phyloP scores from a whole-genome alignment of 495 filamentous ascomycete genomes.

The Aspergillus biplanus region DNA sequence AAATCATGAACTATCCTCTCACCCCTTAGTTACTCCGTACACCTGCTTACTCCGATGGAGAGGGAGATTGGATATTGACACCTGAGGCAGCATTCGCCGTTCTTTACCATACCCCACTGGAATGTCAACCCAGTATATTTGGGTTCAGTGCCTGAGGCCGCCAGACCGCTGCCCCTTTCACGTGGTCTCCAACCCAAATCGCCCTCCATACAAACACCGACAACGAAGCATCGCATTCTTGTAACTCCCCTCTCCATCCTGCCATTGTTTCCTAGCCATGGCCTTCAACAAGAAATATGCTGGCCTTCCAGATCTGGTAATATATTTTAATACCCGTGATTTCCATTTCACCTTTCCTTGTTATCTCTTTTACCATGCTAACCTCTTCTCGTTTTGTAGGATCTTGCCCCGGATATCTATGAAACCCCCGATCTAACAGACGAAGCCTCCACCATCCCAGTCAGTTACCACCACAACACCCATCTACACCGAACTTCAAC shows the following conservation, averaged over 20 bases:
- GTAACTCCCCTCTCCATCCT: slow-evolving; percentile 2
- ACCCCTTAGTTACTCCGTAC: not conserved
- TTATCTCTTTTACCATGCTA: not conserved
- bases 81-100: not conserved
- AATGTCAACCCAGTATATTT: not conserved
- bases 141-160: slow-evolving; percentile 13
- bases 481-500: no score
- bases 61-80: not conserved
- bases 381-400: slow-evolving; percentile 52
- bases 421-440: slow-evolving; percentile 91
- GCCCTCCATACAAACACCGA: not conserved
- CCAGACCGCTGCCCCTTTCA: slow-evolving; percentile 20
- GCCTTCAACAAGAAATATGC: slow-evolving; percentile 76
- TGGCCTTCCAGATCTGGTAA: slow-evolving; percentile 79
- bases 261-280: slow-evolving; percentile 34
- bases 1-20: not conserved
- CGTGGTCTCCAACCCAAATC: slow-evolving; percentile 20
- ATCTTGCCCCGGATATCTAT: slow-evolving; percentile 90
- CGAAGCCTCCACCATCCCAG: slow-evolving; percentile 81
- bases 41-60: not conserved
- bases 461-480: slow-evolving; percentile 37
- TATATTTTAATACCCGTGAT: no score
- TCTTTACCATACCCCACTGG: not conserved
- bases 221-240: slow-evolving; percentile 8
- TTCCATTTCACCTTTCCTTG: slow-evolving; percentile 18